A percentile compares a stretch with the other conserved stretches of the same genome.
These are phyloP conservation scores for Phytopythium aichiense DNA, from an alignment of 352 stramenopile species.

Conservation along the genomic window DNA sequence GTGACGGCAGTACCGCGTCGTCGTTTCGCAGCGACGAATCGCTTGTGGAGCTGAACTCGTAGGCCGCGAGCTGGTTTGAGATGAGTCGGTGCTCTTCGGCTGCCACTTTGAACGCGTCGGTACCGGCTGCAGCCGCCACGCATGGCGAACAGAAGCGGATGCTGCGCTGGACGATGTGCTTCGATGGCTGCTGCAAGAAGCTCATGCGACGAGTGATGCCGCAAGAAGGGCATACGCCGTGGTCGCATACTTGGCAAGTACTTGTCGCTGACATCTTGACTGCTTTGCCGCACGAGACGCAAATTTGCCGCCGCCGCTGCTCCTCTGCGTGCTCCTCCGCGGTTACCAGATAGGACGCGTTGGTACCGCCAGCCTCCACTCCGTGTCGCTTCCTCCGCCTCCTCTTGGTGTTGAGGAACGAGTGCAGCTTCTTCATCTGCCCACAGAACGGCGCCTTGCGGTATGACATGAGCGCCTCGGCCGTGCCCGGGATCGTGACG, in stretches of 20 bases:
- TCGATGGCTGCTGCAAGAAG: constrained; percentile 15
- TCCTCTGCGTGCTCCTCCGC: not conserved
- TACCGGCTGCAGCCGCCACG: constrained; percentile 12
- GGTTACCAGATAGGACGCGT: constrained; percentile 4
- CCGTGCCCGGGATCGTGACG: constrained; percentile 14
- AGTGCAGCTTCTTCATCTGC: constrained; percentile 39
- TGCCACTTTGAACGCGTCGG: constrained; percentile 20
- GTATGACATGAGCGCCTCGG: constrained; percentile 23
- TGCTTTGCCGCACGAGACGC: constrained; percentile 14
- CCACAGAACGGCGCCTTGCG: constrained; percentile 18
- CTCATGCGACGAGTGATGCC: constrained; percentile 21
- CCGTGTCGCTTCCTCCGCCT: constrained; percentile 4
- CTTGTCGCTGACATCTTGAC: constrained; percentile 5
- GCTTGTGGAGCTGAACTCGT: constrained; percentile 13
- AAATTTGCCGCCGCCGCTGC: constrained; percentile 10
- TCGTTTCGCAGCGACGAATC: constrained; percentile 10
- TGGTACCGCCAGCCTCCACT: not conserved
- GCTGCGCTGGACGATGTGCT: constrained; percentile 14
- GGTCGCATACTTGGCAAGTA: constrained; percentile 16
- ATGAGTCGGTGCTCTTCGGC: constrained; percentile 14
- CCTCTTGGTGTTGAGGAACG: constrained; percentile 20
- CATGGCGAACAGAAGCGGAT: constrained; percentile 27
- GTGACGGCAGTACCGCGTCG: constrained; percentile 9
- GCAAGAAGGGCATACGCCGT: constrained; percentile 20
- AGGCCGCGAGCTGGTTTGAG: constrained; percentile 18